phyloP scores from a whole-genome alignment of 129 eudicot genomes.

The Rutidosis leptorrhynchoides region DNA sequence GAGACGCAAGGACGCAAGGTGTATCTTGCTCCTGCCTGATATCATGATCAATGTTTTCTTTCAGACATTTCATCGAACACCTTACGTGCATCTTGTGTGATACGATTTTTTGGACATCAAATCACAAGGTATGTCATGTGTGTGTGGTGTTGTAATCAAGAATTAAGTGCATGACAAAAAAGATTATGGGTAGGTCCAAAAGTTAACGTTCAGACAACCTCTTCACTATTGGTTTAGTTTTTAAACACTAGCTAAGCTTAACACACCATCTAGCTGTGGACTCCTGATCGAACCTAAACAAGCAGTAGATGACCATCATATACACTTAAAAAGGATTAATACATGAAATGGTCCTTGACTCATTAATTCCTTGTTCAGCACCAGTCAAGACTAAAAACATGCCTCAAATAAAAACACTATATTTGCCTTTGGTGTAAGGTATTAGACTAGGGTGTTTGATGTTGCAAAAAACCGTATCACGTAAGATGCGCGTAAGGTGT shows the following conservation, averaged over 20 bases:
- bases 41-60: no score
- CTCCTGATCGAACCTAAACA: background rate
- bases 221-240: background rate
- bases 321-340: background rate
- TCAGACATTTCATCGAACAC: no score
- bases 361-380: conserved; percentile 27
- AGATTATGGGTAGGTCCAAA: background rate
- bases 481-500: no score
- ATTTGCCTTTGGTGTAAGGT: conserved; percentile 11
- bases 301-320: background rate
- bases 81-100: no score
- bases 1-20: no score
- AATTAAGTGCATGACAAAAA: background rate
- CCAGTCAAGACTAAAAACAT: conserved; percentile 19
- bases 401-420: conserved; percentile 31
- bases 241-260: background rate
- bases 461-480: no score
- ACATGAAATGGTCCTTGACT: conserved; percentile 1
- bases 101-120: no score
- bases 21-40: no score
- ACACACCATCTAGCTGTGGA: background rate
- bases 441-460: no score
- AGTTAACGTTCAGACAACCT: background rate
- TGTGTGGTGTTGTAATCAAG: no score
- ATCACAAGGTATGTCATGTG: no score